These are phyloP conservation scores for Fusarium heterosporum DNA, from an alignment of 2,329 filamentous ascomycete genomes.

Conservation along the genomic window DNA sequence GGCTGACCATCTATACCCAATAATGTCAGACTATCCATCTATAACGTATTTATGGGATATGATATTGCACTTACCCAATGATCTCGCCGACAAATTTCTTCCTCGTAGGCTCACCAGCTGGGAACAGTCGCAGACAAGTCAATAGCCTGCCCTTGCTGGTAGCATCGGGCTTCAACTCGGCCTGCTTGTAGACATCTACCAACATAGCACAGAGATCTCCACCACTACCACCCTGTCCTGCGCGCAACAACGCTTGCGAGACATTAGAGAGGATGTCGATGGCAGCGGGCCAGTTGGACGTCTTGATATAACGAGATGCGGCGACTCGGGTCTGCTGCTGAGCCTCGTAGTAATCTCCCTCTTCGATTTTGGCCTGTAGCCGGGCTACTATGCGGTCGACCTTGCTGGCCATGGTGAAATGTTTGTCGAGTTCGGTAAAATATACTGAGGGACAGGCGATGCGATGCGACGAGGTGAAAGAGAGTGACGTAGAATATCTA, in stretches of 20 bases:
- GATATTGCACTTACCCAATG: slow-evolving; percentile 68
- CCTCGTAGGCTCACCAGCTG: slow-evolving; percentile 84
- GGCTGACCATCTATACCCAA: slow-evolving; percentile 74
- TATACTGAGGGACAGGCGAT: not conserved
- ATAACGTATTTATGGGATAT: not conserved
- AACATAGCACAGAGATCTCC: slow-evolving; percentile 90
- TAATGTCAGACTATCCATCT: slow-evolving; percentile 13
- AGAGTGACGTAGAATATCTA: slow-evolving; percentile 39
- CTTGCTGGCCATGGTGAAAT: slow-evolving; percentile 54
- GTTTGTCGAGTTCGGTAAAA: not conserved
- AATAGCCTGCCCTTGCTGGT: slow-evolving; percentile 79
- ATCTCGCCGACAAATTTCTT: slow-evolving; percentile 93
- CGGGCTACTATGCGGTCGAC: slow-evolving; percentile 66
- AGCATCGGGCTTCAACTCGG: slow-evolving; percentile 81
- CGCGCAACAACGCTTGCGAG: slow-evolving; percentile 85
- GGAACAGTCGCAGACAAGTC: slow-evolving; percentile 83
- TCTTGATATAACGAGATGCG: slow-evolving; percentile 92
- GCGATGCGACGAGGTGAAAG: not conserved
- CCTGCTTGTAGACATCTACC: slow-evolving; percentile 91
- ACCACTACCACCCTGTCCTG: slow-evolving; percentile 92
- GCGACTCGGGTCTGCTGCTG: slow-evolving; percentile 98
- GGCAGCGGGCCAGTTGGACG: slow-evolving; percentile 84
- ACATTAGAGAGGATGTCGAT: slow-evolving; percentile 89
- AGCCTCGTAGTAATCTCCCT: slow-evolving; percentile 96
- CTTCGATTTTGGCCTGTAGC: slow-evolving; percentile 87